phyloP scores from a whole-genome alignment of 192 early-diverging fungal species.

The Spinellus fusiger region DNA sequence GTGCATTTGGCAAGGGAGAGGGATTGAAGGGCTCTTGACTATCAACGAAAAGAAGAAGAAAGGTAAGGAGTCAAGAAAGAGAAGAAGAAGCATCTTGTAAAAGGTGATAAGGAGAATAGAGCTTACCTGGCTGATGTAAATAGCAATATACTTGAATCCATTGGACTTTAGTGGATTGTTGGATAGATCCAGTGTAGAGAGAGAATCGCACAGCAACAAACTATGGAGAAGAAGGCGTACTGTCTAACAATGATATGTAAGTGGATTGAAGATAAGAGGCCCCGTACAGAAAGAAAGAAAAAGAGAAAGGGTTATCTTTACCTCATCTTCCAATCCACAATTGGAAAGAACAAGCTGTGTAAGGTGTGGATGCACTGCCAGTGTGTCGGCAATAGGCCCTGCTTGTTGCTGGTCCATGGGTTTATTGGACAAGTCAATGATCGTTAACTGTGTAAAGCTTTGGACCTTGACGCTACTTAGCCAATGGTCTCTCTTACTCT shows the following conservation, averaged over 20 bases:
- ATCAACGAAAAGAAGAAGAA: too few species aligned
- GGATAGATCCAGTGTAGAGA: slow-evolving; percentile 58
- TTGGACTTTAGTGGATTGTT: slow-evolving; percentile 63
- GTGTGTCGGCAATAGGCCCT: slow-evolving; percentile 70
- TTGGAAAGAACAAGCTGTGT: slow-evolving; percentile 55
- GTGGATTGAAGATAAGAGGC: not conserved
- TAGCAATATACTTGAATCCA: slow-evolving; percentile 68
- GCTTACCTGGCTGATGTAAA: slow-evolving; percentile 61
- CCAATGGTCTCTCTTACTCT: not conserved
- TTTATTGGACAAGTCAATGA: slow-evolving; percentile 27
- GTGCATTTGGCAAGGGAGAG: slow-evolving; percentile 1
- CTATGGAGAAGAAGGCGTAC: slow-evolving; percentile 61
- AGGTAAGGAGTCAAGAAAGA: too few species aligned
- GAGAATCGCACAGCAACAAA: slow-evolving; percentile 58
- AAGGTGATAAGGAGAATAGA: not conserved
- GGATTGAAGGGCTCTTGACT: slow-evolving; percentile 11
- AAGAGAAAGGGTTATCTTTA: slow-evolving; percentile 16
- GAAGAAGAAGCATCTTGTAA: too few species aligned
- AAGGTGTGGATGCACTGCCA: slow-evolving; percentile 71
- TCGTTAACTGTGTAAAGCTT: slow-evolving; percentile 4
- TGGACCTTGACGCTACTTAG: not conserved
- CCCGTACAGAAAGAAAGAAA: not conserved
- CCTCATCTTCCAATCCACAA: slow-evolving; percentile 70
- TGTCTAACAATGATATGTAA: slow-evolving; percentile 28
- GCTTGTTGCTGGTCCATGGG: slow-evolving; percentile 46